phyloP scores from a whole-genome alignment of 257 asterid species.

The Gentiana straminea region DNA sequence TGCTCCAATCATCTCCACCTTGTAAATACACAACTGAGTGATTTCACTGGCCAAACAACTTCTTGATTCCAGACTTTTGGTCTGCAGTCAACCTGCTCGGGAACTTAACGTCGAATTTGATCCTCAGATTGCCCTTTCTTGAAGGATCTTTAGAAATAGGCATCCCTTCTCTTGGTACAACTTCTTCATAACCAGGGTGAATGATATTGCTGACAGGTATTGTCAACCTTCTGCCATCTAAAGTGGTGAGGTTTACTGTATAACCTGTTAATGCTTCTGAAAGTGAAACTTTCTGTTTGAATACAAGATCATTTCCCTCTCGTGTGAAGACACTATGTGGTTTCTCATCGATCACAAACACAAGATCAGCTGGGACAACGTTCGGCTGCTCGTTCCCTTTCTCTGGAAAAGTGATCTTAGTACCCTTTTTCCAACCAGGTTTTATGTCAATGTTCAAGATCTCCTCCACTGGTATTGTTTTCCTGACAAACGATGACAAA shows the following conservation, averaged over 20 bases:
- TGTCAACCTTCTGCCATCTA: slow-evolving; percentile 66
- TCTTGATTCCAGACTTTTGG: slow-evolving; percentile 77
- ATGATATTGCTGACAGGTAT: slow-evolving; percentile 49
- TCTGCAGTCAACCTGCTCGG: slow-evolving; percentile 65
- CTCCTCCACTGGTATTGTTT: slow-evolving; percentile 60
- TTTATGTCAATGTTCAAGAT: slow-evolving; percentile 58
- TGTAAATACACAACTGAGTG: too few relatives aligned
- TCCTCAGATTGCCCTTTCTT: slow-evolving; percentile 58
- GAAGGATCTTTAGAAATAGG: slow-evolving; percentile 74
- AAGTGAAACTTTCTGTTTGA: slow-evolving; percentile 39
- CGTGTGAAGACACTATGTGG: slow-evolving; percentile 63
- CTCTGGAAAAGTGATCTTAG: slow-evolving; percentile 91
- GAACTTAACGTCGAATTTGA: slow-evolving; percentile 63
- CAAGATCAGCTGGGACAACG: slow-evolving; percentile 55
- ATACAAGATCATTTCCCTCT: slow-evolving; percentile 65
- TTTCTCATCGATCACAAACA: slow-evolving; percentile 76
- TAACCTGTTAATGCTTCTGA: slow-evolving; percentile 70
- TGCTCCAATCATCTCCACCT: too few relatives aligned
- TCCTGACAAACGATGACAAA: slow-evolving; percentile 34
- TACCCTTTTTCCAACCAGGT: slow-evolving; percentile 95
- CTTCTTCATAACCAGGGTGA: slow-evolving; percentile 68
- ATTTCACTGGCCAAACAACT: slow-evolving; percentile 37
- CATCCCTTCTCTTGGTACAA: slow-evolving; percentile 78
- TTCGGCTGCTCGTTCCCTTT: slow-evolving; percentile 83
- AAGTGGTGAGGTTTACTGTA: slow-evolving; percentile 46